A percentile compares a stretch with the other conserved stretches of the same genome.
These are phyloP conservation scores for Podospora australis DNA, from an alignment of 495 filamentous ascomycete species.

Conservation along the genomic window DNA sequence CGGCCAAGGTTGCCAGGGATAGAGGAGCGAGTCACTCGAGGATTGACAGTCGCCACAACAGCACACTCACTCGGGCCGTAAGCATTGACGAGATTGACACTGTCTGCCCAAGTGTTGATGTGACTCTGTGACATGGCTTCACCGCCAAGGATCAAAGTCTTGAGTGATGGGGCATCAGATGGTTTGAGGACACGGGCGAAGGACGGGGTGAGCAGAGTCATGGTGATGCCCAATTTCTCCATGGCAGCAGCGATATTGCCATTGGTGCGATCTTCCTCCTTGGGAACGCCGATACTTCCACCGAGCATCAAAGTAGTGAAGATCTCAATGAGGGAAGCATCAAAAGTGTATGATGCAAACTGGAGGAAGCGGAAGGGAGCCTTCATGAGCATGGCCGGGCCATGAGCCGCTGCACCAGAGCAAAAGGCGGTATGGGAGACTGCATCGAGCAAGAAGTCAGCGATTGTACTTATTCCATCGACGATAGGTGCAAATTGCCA, in stretches of 20 bases:
- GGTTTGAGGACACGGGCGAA: constrained; percentile 17
- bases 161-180: constrained; percentile 13
- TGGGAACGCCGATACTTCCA: constrained; percentile 29
- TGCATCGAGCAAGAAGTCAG: constrained; percentile 4
- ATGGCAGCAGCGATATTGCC: constrained; percentile 27
- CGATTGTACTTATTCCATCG: background rate
- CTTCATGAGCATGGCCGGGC: constrained; percentile 10
- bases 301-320: constrained; percentile 45
- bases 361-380: constrained; percentile 43
- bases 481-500: background rate
- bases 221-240: constrained; percentile 15
- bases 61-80: constrained; percentile 53
- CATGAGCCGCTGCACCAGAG: constrained; percentile 26
- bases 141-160: constrained; percentile 22
- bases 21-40: constrained; percentile 6
- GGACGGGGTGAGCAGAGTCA: constrained; percentile 22
- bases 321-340: constrained; percentile 50
- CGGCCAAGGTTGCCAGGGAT: constrained; percentile 17
- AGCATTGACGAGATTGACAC: constrained; percentile 42
- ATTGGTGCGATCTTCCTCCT: constrained; percentile 20
- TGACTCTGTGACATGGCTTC: constrained; percentile 21
- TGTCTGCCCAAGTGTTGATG: constrained; percentile 15
- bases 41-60: constrained; percentile 30
- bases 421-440: constrained; percentile 24
- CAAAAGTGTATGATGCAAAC: constrained; percentile 57